Conservation (phyloP, 768 basidiomycete genomes). For the Xanthoconium stramineum region DNA sequence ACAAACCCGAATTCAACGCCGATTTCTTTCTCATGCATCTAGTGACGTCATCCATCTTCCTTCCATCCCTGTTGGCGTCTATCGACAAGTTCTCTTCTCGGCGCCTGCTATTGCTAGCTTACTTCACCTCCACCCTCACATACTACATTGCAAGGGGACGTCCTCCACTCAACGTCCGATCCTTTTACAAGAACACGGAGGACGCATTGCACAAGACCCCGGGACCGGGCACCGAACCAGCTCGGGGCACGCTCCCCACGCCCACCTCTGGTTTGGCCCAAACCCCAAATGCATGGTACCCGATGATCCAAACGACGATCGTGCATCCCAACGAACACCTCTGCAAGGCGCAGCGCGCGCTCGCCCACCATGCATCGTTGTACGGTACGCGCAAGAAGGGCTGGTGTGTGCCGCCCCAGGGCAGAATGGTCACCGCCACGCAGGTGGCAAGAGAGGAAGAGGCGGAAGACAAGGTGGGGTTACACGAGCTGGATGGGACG, state of each 20-base stretch:
- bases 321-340: slow-evolving; percentile 58
- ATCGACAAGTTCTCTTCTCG: slow-evolving; percentile 30
- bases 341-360: slow-evolving; percentile 45
- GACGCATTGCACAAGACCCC: slow-evolving; percentile 34
- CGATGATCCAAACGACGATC: slow-evolving; percentile 49
- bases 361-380: slow-evolving; percentile 41
- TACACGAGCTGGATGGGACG: slow-evolving; percentile 50
- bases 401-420: slow-evolving; percentile 16
- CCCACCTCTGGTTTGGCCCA: slow-evolving; percentile 34
- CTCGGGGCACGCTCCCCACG: slow-evolving; percentile 23
- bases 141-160: slow-evolving; percentile 35
- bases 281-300: slow-evolving; percentile 56
- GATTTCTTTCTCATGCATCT: slow-evolving; percentile 73
- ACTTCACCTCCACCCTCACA: slow-evolving; percentile 27
- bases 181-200: slow-evolving; percentile 30
- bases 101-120: slow-evolving; percentile 25
- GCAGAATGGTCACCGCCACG: slow-evolving; percentile 13
- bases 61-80: slow-evolving; percentile 45
- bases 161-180: slow-evolving; percentile 29
- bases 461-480: slow-evolving; percentile 23
- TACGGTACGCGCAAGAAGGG: slow-evolving; percentile 40
- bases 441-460: slow-evolving; percentile 23
- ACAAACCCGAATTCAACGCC: slow-evolving; percentile 49
- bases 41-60: slow-evolving; percentile 63
- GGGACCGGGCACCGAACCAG: slow-evolving; percentile 22